Base-by-base conservation (phyloP, 1,284 basidiomycete species). In the Sporisorium graminicola region DNA sequence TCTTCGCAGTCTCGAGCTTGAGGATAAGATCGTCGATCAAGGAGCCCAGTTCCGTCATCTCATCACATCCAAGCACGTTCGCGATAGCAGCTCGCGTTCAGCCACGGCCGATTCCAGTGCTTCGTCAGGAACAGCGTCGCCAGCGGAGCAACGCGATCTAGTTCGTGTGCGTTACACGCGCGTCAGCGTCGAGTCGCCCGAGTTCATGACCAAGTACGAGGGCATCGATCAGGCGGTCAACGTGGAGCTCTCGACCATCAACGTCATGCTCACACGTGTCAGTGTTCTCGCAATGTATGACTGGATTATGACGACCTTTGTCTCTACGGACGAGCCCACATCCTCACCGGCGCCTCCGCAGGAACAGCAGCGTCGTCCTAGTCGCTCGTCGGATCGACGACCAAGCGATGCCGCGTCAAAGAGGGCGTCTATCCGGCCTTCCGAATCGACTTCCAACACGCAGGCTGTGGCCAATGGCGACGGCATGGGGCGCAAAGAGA, bases 241-340 rank as follows among this genome's bases (percentile, higher is more conserved):
- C 81, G 90, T 95, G 67, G 91, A 92, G 79, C 89, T 99, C 49
- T 97, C 96, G 4, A 98, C 97, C 0, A 92, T 99, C 86, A 90
- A 95, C 72, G 91, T 99, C 86, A 91, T 92, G 68, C 91, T 94
- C 1, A 93, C 93, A 5, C 94, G 97, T 2, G 94, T 95, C 82
- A 95, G 96, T 20, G 92, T 99, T 51, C 88, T 99, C 44, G 90
- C 92, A 2, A 87, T 99, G 12, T 99, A 98, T 86, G 95, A 99
- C 87, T 98, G 98, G 88, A 91, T 99, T 86, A 97, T 99, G 92
- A 93, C 93, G 20, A 84, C 82, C 6, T 84, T 84, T 54, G 81
- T 79, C 7, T 64, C 78, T 1, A 52, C 58, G 2, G 74, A 76
- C n/a, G 64, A 71, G 37, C 54, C 64, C 5, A 22, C 27, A 13